Evolutionary conservation across 1,284 basidiomycete species (phyloP).

Genomic region (Melampsora larici-populina): DNA sequence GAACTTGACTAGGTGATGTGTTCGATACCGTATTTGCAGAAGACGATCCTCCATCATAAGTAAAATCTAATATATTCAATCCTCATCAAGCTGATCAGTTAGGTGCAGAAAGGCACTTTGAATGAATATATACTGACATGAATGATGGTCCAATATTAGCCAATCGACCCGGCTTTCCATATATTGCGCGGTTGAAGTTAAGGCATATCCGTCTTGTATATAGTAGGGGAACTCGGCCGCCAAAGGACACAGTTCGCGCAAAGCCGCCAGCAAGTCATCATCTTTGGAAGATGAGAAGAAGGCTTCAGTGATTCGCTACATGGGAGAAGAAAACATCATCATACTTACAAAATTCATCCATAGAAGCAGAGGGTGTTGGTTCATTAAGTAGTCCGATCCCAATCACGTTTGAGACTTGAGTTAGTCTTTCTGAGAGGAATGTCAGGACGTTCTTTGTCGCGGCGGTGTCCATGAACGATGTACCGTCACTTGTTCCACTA

Average conservation of each 20-base stretch:
- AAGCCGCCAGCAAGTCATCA: conserved; percentile 58
- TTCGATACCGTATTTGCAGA: conserved; percentile 47
- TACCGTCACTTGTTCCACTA: conserved; percentile 55
- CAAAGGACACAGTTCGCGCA: conserved; percentile 59
- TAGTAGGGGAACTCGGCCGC: conserved; percentile 65
- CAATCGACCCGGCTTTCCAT: conserved; percentile 64
- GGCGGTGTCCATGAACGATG: conserved; percentile 59
- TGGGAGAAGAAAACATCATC: background rate
- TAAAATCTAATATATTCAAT: conserved; percentile 54
- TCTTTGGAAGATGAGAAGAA: background rate
- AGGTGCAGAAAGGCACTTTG: conserved; percentile 51
- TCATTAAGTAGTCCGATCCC: conserved; percentile 76
- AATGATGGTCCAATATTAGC: conserved; percentile 72
- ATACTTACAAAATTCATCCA: conserved; percentile 45
- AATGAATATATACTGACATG: conserved; percentile 62
- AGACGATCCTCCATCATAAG: conserved; percentile 56
- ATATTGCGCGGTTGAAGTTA: conserved; percentile 62
- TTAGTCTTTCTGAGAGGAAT: conserved; percentile 62
- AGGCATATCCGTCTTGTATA: conserved; percentile 70
- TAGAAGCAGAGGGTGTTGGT: conserved; percentile 55
- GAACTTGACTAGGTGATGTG: conserved; percentile 4
- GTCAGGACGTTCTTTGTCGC: conserved; percentile 62
- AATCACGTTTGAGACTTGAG: conserved; percentile 67
- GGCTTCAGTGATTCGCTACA: background rate
- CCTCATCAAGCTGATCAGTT: background rate